These are phyloP conservation scores for Mycena rosella DNA, from an alignment of 768 basidiomycete species.

Conservation along the genomic window DNA sequence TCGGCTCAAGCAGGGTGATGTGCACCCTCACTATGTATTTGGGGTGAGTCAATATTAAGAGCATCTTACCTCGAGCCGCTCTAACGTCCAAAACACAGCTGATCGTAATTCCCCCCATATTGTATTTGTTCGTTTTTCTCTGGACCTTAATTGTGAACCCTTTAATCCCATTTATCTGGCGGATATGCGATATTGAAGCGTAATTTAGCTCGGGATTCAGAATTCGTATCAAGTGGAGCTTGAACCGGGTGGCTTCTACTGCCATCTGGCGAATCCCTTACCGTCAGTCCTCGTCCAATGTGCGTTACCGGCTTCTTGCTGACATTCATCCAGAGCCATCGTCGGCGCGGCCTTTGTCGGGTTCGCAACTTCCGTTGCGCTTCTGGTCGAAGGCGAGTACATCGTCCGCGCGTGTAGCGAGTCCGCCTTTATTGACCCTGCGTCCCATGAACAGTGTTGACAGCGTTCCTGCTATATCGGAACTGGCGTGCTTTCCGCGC, in stretches of 20 bases:
- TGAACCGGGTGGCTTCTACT: constrained; percentile 28
- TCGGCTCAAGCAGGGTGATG: constrained; percentile 16
- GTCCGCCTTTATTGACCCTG: not conserved
- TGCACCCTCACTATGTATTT: not conserved
- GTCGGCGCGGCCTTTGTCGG: constrained; percentile 9
- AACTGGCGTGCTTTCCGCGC: constrained; percentile 30
- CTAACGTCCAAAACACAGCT: not conserved
- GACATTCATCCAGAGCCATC: not conserved
- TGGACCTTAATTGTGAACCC: constrained; percentile 13
- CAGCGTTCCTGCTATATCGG: constrained; percentile 4
- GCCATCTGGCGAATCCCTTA: not conserved
- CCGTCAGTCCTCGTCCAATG: not conserved
- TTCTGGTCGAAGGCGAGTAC: constrained; percentile 17
- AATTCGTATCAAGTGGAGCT: constrained; percentile 11
- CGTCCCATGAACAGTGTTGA: not conserved
- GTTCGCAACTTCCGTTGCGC: not conserved
- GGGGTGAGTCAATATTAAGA: not conserved
- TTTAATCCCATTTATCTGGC: not conserved
- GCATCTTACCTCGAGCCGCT: no score
- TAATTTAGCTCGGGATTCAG: constrained; percentile 10
- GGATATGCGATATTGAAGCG: no score
- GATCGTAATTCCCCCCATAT: constrained; percentile 10
- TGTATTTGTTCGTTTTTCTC: constrained; percentile 16
- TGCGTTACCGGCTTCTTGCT: not conserved
- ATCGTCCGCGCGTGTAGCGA: not conserved